Conservation (phyloP, 148 eudicot genomes). For the Rhododendron henanense region DNA sequence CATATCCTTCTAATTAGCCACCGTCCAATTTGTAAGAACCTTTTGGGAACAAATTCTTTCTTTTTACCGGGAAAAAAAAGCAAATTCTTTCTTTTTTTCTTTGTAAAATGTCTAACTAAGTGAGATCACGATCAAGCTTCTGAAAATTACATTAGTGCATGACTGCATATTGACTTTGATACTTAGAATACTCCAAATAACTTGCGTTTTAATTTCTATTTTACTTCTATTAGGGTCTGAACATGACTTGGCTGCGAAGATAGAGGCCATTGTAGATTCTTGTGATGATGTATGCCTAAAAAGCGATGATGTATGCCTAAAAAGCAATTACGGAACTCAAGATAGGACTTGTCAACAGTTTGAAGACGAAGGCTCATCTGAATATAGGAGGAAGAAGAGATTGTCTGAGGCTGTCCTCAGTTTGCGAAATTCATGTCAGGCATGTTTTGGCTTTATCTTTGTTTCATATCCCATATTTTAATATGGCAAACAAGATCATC, state of each 20-base stretch:
- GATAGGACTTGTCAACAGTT: conserved; percentile 16
- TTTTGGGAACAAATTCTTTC: not conserved
- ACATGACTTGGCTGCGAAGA: conserved; percentile 38
- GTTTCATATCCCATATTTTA: not conserved
- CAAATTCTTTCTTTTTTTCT: not conserved
- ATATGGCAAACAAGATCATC: not conserved
- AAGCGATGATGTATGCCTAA: conserved; percentile 22
- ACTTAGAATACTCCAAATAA: not conserved
- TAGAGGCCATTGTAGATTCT: conserved; percentile 47
- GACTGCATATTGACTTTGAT: not conserved
- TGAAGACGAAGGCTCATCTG: conserved; percentile 22
- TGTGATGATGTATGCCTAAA: conserved; percentile 28
- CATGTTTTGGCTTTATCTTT: conserved; percentile 15
- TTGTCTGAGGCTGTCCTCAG: conserved; percentile 41
- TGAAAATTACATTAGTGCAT: not conserved
- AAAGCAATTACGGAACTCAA: conserved; percentile 19
- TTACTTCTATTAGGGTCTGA: conserved; percentile 36
- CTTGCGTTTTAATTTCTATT: not conserved
- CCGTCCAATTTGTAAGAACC: not conserved
- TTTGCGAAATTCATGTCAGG: conserved; percentile 44
- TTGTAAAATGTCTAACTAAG: not conserved
- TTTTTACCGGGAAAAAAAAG: not conserved
- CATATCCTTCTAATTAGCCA: not conserved
- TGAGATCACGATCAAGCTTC: not conserved
- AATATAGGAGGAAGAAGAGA: conserved; percentile 33